Conservation (phyloP, 1,284 basidiomycete species). For the Malassezia sympodialis region DNA sequence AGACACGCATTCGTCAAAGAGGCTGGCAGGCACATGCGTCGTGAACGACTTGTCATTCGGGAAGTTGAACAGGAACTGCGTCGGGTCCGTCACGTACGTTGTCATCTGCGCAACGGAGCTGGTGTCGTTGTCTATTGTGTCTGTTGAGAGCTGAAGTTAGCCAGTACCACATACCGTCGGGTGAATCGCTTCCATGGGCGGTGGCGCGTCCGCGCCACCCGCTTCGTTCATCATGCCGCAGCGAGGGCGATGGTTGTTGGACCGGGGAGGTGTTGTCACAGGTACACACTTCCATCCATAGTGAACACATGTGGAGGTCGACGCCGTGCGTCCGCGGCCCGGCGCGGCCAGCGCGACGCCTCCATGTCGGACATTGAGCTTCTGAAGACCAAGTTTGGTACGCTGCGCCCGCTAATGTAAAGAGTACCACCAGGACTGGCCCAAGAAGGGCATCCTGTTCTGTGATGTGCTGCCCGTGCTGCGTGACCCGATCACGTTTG, state of each 20-base stretch:
- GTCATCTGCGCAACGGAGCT: slow-evolving; percentile 15
- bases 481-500: slow-evolving; percentile 45
- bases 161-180: neutral
- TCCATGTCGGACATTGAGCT: slow-evolving; percentile 20
- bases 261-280: neutral
- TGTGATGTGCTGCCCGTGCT: slow-evolving; percentile 47
- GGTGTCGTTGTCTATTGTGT: slow-evolving; percentile 5
- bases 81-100: slow-evolving; percentile 15
- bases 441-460: slow-evolving; percentile 45
- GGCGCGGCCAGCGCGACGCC: neutral
- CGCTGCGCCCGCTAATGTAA: neutral
- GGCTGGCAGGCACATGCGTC: slow-evolving; percentile 16
- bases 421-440: slow-evolving; percentile 45
- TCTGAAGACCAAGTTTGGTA: slow-evolving; percentile 20
- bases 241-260: neutral
- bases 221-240: slow-evolving; percentile 14
- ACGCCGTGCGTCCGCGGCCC: neutral
- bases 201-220: slow-evolving; percentile 4
- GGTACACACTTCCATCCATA: neutral
- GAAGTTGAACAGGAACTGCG: slow-evolving; percentile 14
- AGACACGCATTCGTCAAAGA: slow-evolving; percentile 17
- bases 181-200: slow-evolving; percentile 16
- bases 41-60: slow-evolving; percentile 18
- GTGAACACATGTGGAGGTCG: slow-evolving; percentile 7
- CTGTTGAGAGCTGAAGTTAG: slow-evolving; percentile 1